phyloP scores from a whole-genome alignment of 805 yeast genomes.

The Candida adriatica region DNA sequence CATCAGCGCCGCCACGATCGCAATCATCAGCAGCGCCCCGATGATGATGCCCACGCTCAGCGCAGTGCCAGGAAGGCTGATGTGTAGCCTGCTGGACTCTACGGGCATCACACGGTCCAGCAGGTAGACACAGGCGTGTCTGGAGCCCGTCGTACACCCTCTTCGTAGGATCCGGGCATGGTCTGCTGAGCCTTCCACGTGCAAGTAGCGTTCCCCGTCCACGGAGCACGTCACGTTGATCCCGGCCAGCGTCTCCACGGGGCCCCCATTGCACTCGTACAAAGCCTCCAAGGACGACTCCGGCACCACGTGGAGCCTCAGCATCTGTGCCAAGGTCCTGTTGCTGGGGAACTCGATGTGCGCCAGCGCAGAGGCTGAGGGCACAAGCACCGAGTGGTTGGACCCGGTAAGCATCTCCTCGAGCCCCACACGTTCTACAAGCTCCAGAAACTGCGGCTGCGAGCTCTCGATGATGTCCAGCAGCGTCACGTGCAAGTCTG shows the following conservation, averaged over 20 bases:
- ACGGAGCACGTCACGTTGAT: constrained; percentile 39
- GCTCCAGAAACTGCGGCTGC: constrained; percentile 35
- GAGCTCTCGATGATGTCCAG: constrained; percentile 42
- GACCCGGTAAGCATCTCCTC: constrained; percentile 29
- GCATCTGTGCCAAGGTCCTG: constrained; percentile 42
- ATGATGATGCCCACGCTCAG: constrained; percentile 58
- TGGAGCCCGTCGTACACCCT: constrained; percentile 47
- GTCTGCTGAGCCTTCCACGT: constrained; percentile 43
- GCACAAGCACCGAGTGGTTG: constrained; percentile 60
- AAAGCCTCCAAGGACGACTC: constrained; percentile 41
- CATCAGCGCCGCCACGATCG: constrained; percentile 30
- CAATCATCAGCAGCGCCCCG: constrained; percentile 42
- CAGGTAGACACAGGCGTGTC: constrained; percentile 47
- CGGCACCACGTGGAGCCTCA: constrained; percentile 66
- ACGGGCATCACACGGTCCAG: constrained; percentile 66
- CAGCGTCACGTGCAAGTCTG: constrained; percentile 43
- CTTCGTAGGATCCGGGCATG: constrained; percentile 52
- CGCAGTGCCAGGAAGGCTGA: constrained; percentile 63
- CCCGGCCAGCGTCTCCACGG: constrained; percentile 37
- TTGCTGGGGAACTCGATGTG: constrained; percentile 42
- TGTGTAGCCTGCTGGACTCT: constrained; percentile 39
- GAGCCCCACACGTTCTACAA: too few species aligned
- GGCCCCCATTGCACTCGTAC: constrained; percentile 40
- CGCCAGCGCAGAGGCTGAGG: constrained; percentile 50
- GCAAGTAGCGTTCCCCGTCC: constrained; percentile 30